Evolutionary conservation across 2,329 filamentous ascomycete genomes (phyloP).

Genomic region (Cytospora mali): DNA sequence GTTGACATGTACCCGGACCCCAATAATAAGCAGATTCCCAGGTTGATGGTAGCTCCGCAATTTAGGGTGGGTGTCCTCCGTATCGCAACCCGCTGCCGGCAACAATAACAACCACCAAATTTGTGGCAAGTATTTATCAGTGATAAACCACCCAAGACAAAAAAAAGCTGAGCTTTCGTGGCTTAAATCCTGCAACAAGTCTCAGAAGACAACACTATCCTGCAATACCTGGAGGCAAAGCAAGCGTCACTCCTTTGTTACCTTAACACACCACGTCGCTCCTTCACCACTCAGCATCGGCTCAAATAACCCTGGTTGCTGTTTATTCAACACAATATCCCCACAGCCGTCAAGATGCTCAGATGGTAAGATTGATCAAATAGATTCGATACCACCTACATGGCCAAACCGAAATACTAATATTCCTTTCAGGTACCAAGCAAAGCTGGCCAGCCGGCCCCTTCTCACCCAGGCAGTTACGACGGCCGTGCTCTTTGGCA

Average conservation of each 20-base stretch:
- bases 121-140: neutral
- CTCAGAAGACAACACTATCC: neutral
- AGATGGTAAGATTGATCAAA: constrained; percentile 17
- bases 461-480: constrained; percentile 89
- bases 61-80: constrained; percentile 18
- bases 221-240: neutral
- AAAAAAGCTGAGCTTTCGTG: neutral
- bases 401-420: neutral
- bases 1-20: neutral
- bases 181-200: neutral
- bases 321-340: neutral
- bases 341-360: constrained; percentile 21
- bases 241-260: neutral
- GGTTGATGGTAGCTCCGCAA: constrained; percentile 11
- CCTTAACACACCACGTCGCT: neutral
- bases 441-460: constrained; percentile 76
- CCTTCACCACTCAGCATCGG: neutral
- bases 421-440: constrained; percentile 73
- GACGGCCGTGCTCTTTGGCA: constrained; percentile 88
- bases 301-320: neutral
- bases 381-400: no score
- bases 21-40: neutral
- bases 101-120: neutral
- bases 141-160: neutral
- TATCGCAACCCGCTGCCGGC: constrained; percentile 4